A percentile compares a stretch with the other conserved stretches of the same genome.
Conservation (phyloP, 305 asterid genomes). For the Solanum chacoense region DNA sequence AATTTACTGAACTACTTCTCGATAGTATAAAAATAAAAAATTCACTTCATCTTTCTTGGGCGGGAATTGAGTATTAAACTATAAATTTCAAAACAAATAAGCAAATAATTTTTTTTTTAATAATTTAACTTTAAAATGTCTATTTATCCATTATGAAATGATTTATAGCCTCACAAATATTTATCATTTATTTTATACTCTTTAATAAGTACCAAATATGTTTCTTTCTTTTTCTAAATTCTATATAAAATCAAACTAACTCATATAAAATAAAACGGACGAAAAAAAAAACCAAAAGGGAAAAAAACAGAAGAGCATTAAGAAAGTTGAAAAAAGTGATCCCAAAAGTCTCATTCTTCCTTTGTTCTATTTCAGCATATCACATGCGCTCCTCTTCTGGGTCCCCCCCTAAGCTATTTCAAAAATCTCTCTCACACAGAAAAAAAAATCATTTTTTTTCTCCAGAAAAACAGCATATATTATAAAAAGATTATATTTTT, state of each 20-base stretch:
- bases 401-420: neutral
- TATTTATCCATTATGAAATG: too few relatives aligned
- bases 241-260: too few relatives aligned
- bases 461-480: neutral
- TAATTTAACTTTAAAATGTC: too few relatives aligned
- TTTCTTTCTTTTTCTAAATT: too few relatives aligned
- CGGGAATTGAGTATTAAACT: neutral
- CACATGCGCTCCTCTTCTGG: conserved; percentile 5
- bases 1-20: neutral
- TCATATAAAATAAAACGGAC: too few relatives aligned
- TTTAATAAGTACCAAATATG: too few relatives aligned
- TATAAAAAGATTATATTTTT: neutral
- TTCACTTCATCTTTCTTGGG: neutral
- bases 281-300: neutral
- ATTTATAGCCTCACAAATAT: too few relatives aligned
- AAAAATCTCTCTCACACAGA: neutral
- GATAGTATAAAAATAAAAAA: neutral
- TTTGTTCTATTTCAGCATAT: neutral
- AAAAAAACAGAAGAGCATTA: neutral
- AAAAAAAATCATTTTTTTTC: neutral
- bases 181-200: neutral
- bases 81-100: neutral
- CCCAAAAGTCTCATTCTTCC: neutral
- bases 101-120: neutral
- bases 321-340: neutral